These are phyloP conservation scores for Barbatosphaeria neglecta DNA, from an alignment of 495 filamentous ascomycete species.

Conservation along the genomic window DNA sequence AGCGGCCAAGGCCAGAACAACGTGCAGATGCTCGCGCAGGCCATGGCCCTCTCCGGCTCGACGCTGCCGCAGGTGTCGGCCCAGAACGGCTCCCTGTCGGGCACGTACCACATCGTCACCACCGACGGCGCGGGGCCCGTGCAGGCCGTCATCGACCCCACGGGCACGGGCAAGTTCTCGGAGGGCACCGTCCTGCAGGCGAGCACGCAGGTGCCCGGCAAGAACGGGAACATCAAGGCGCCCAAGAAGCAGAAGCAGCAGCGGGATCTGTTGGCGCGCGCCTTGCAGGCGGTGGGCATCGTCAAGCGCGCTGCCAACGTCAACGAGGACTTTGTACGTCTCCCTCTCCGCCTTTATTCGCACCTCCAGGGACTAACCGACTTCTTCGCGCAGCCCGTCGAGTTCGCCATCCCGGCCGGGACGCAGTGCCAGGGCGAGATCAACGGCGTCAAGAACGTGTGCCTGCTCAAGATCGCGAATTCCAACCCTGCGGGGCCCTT, in stretches of 20 bases:
- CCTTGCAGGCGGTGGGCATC: conserved; percentile 10
- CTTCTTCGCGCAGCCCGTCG: conserved; percentile 10
- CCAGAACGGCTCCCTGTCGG: conserved; percentile 18
- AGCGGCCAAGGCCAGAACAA: conserved; percentile 9
- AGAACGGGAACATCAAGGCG: conserved; percentile 15
- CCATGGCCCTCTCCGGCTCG: conserved; percentile 21
- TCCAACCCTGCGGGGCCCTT: conserved; percentile 22
- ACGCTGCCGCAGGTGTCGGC: conserved; percentile 23
- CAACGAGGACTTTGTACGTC: conserved; percentile 16
- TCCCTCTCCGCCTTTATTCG: neutral
- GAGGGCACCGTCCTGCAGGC: conserved; percentile 9
- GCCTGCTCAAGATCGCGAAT: conserved; percentile 29
- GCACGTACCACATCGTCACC: conserved; percentile 27
- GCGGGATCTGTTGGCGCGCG: conserved; percentile 11
- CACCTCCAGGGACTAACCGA: neutral
- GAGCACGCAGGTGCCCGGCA: conserved; percentile 12
- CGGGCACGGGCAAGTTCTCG: conserved; percentile 20
- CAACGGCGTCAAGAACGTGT: conserved; percentile 17
- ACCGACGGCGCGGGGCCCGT: conserved; percentile 27
- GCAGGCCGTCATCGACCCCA: conserved; percentile 23
- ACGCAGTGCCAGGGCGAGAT: conserved; percentile 21
- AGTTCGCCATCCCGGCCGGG: conserved; percentile 18
- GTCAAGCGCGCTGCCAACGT: conserved; percentile 22
- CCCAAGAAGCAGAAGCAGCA: conserved; percentile 1
- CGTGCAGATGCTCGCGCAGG: conserved; percentile 7